Evolutionary conservation across 208 protist species (phyloP), one percentile per base, ranked within the genome.

Genomic region (Wallacemonas sp.): DNA sequence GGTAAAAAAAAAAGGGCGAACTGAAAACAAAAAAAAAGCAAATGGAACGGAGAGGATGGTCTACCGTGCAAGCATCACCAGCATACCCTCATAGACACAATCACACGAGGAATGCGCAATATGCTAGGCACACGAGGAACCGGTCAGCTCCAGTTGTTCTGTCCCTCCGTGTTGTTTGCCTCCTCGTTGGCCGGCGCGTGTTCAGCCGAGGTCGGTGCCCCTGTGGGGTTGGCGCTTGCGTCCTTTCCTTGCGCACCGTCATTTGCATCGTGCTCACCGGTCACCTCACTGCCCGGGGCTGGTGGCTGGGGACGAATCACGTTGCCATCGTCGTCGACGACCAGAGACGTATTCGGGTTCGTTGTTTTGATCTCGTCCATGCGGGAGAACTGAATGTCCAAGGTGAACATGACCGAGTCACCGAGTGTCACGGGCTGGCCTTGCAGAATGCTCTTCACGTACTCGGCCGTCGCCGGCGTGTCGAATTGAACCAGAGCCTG

Each of bases 401-500:
- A 78, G 12, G 85, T 93, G 70, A 97, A 97, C 27, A 84, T 93
- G 29, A 93, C 70, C 3, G 81, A 91, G 27, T 94, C 87, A 32
- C 86, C 89, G 41, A 97, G 78, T 10, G 86, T 94, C 13, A 97
- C 92, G 22, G 89, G 89, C 68, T 97, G 92, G 3, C 92, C 92
- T 63, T 97, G 92, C 21, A 97, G 67, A 26, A 85, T 92, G 67
- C 89, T 94, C 72, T 95, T 95, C 32, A 95, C 89, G 54, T 87
- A 76, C 66, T 94, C 92, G 5, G 92, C 89, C 2, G 78, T 83
- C 60, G 81, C 77, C 1, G 77, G 76, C 9, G 69, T 68, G 78
- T 92, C 79, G 62, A 97, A 97, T 76, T 97, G 92, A 29, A 97
- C 92, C 32, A 97, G 71, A 2, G 92, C 89, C 79, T 97, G 92